Conservation (phyloP, 805 yeast genomes). For the Candida corydali region DNA sequence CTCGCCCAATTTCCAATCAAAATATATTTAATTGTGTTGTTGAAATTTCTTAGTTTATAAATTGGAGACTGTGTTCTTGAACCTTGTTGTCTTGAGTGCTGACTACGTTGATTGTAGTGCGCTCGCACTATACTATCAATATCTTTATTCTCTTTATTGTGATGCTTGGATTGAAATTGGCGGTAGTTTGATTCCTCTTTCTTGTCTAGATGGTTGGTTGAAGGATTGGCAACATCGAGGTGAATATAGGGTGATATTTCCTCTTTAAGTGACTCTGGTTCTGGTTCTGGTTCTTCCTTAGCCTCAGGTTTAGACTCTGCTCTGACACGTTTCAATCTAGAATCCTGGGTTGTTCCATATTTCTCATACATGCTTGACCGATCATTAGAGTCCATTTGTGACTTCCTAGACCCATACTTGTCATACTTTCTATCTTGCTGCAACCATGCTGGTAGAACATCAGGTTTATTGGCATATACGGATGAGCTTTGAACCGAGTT, state of each 20-base stretch:
- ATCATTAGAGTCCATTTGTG: not conserved
- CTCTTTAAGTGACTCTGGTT: slow-evolving; percentile 4
- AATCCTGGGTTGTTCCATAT: slow-evolving; percentile 7
- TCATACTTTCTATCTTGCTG: slow-evolving; percentile 30
- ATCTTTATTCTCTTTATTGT: slow-evolving; percentile 31
- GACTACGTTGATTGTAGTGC: slow-evolving; percentile 84
- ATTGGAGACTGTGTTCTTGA: slow-evolving; percentile 77
- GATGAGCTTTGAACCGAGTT: not conserved
- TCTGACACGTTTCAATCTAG: slow-evolving; percentile 6
- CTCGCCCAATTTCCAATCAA: slow-evolving; percentile 58
- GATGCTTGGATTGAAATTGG: slow-evolving; percentile 35
- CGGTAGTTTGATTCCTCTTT: slow-evolving; percentile 20
- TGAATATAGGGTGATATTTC: slow-evolving; percentile 19
- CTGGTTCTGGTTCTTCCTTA: slow-evolving; percentile 4
- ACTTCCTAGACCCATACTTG: slow-evolving; percentile 28
- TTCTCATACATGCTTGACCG: slow-evolving; percentile 9
- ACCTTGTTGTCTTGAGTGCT: slow-evolving; percentile 54
- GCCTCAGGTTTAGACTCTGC: slow-evolving; percentile 1
- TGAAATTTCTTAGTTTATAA: slow-evolving; percentile 80
- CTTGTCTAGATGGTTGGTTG: slow-evolving; percentile 10
- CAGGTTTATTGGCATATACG: slow-evolving; percentile 19
- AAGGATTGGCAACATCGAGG: slow-evolving; percentile 20
- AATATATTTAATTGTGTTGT: slow-evolving; percentile 87
- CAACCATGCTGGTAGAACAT: slow-evolving; percentile 38
- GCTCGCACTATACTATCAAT: slow-evolving; percentile 68